A percentile compares a stretch with the other conserved stretches of the same genome.
Conservation (phyloP, 2,329 filamentous ascomycete genomes). For the Apiospora aurea region DNA sequence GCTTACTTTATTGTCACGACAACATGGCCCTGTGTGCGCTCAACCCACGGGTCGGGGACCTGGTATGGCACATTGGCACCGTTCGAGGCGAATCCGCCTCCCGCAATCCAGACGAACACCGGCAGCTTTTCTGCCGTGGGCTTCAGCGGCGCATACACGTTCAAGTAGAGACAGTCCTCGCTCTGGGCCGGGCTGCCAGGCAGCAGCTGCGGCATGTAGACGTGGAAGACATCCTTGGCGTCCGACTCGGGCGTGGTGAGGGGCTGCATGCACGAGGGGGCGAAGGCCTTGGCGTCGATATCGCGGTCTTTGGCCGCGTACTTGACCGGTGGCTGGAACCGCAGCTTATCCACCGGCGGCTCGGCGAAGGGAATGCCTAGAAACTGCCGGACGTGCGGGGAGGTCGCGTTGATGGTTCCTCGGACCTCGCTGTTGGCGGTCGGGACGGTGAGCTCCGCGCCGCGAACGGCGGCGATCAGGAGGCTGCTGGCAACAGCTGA, state of each 20-base stretch:
- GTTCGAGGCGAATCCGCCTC: slow-evolving; percentile 37
- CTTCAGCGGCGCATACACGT: slow-evolving; percentile 42
- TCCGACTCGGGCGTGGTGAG: slow-evolving; percentile 32
- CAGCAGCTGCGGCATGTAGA: slow-evolving; percentile 25
- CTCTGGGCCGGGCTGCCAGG: slow-evolving; percentile 26
- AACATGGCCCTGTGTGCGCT: slow-evolving; percentile 37
- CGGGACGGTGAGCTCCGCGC: slow-evolving; percentile 33
- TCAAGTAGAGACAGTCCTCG: slow-evolving; percentile 46
- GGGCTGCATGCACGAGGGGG: slow-evolving; percentile 42
- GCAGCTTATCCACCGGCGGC: slow-evolving; percentile 59
- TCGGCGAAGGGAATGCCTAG: slow-evolving; percentile 61
- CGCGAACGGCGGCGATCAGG: slow-evolving; percentile 2
- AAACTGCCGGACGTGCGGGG: slow-evolving; percentile 37
- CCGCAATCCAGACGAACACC: slow-evolving; percentile 37
- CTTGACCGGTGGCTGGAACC: slow-evolving; percentile 48
- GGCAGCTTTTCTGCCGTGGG: slow-evolving; percentile 32
- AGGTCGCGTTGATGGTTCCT: slow-evolving; percentile 33
- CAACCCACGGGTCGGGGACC: slow-evolving; percentile 35
- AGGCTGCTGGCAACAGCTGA: background rate
- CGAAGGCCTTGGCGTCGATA: slow-evolving; percentile 36
- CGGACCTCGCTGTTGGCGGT: slow-evolving; percentile 35
- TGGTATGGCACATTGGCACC: slow-evolving; percentile 30
- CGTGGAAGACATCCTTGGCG: slow-evolving; percentile 34
- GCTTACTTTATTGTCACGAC: slow-evolving; percentile 47
- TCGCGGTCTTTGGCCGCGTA: slow-evolving; percentile 32